Evolutionary conservation across 768 basidiomycete genomes (phyloP).

Genomic region (Amanita brunnescens): DNA sequence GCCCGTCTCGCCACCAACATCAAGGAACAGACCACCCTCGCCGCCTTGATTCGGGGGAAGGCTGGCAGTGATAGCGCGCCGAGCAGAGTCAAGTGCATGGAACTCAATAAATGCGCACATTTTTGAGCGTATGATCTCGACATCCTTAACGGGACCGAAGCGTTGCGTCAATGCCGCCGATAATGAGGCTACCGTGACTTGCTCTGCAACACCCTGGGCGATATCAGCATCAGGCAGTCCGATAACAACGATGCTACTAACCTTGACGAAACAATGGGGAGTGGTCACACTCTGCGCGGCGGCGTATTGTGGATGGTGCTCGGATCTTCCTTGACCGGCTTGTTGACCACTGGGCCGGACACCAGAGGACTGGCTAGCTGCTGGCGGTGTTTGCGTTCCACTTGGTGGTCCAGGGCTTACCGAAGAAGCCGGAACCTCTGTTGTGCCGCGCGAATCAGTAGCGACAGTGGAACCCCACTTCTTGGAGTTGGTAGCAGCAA

Average conservation of each 20-base stretch:
- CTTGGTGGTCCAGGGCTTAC: constrained; percentile 34
- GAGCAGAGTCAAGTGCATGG: constrained; percentile 64
- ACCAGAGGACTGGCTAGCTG: constrained; percentile 17
- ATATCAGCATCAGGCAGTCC: neutral
- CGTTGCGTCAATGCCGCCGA: constrained; percentile 40
- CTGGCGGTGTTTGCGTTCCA: constrained; percentile 26
- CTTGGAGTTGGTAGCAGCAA: constrained; percentile 74
- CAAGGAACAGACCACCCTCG: constrained; percentile 81
- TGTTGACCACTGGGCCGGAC: constrained; percentile 23
- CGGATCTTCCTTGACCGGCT: constrained; percentile 22
- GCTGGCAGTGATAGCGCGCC: constrained; percentile 72
- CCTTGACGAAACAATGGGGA: constrained; percentile 90
- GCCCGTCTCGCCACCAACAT: constrained; percentile 46
- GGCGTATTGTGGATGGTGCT: constrained; percentile 33
- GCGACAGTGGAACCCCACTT: constrained; percentile 85
- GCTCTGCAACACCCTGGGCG: constrained; percentile 61
- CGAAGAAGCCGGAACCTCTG: constrained; percentile 42
- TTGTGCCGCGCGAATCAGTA: constrained; percentile 67
- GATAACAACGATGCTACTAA: constrained; percentile 20
- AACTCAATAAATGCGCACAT: constrained; percentile 97
- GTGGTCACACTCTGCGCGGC: constrained; percentile 60
- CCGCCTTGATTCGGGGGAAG: constrained; percentile 65
- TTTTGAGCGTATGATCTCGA: constrained; percentile 82
- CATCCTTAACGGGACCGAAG: constrained; percentile 78
- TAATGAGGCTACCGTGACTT: constrained; percentile 45